These are phyloP conservation scores for Pichia sp. DNA, from an alignment of 1,139 yeast species.

Conservation along the genomic window DNA sequence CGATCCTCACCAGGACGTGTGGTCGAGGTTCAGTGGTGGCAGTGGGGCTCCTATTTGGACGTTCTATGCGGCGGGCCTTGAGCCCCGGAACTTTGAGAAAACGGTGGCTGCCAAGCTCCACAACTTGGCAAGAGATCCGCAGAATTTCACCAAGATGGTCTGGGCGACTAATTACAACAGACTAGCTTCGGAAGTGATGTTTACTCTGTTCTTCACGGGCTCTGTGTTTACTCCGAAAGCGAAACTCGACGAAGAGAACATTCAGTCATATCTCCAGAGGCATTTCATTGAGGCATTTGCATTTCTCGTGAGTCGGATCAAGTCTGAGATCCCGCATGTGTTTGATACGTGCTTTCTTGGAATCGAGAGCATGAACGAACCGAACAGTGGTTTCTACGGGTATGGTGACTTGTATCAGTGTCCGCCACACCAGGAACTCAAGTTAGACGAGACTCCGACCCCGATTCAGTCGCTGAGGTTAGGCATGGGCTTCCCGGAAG, in stretches of 20 bases:
- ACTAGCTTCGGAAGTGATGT: constrained; percentile 76
- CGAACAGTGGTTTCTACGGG: constrained; percentile 64
- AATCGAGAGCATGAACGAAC: constrained; percentile 85
- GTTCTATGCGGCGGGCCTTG: constrained; percentile 85
- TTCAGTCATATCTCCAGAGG: constrained; percentile 71
- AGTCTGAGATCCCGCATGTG: constrained; percentile 47
- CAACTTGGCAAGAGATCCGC: constrained; percentile 44
- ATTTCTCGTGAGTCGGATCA: constrained; percentile 51
- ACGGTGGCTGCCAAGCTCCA: constrained; percentile 80
- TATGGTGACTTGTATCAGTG: constrained; percentile 42
- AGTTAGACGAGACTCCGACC: constrained; percentile 67
- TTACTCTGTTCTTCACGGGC: constrained; percentile 83
- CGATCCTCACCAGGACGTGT: constrained; percentile 92
- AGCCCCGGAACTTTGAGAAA: constrained; percentile 61
- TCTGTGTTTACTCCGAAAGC: constrained; percentile 66
- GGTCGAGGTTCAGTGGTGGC: constrained; percentile 92
- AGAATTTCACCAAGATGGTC: constrained; percentile 71
- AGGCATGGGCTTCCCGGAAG: constrained; percentile 69
- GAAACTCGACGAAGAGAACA: constrained; percentile 61
- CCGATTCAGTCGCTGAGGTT: constrained; percentile 54
- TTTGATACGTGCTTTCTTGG: constrained; percentile 56
- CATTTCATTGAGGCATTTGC: constrained; percentile 56
- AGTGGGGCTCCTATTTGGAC: constrained; percentile 98
- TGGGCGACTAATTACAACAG: constrained; percentile 89
- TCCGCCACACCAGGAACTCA: constrained; percentile 53